Conservation (phyloP, 495 filamentous ascomycete species). For the Hypoxylon fragiforme region DNA sequence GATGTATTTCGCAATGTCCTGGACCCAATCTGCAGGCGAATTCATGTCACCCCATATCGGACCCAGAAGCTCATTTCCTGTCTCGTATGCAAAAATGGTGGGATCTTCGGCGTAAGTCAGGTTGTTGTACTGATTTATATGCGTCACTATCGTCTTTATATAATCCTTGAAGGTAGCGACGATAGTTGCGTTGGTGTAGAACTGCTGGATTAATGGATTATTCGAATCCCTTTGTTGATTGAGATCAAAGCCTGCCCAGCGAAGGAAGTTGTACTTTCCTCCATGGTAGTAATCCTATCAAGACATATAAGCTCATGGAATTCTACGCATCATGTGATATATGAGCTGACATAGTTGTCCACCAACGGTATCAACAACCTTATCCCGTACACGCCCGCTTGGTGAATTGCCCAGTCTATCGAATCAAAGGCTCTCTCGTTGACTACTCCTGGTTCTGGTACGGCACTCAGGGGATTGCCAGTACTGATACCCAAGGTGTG, state of each 20-base stretch:
- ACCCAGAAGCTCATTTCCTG: conserved; percentile 58
- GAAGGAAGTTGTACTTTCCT: conserved; percentile 60
- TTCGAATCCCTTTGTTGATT: conserved; percentile 37
- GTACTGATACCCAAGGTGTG: conserved; percentile 59
- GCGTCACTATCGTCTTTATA: conserved; percentile 52
- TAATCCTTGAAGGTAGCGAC: conserved; percentile 56
- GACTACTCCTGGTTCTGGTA: conserved; percentile 47
- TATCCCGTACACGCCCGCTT: conserved; percentile 55
- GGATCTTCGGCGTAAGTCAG: conserved; percentile 59
- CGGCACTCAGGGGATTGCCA: conserved; percentile 56
- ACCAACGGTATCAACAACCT: conserved; percentile 53
- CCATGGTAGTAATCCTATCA: conserved; percentile 61
- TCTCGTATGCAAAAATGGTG: conserved; percentile 60
- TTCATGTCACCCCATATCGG: conserved; percentile 54
- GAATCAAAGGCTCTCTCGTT: conserved; percentile 54
- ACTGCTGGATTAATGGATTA: conserved; percentile 51
- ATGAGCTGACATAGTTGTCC: conserved; percentile 47
- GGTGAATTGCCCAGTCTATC: conserved; percentile 59
- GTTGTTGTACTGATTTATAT: conserved; percentile 58
- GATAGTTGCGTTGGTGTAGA: conserved; percentile 56
- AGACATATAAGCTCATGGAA: conserved; percentile 16
- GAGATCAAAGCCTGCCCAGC: conserved; percentile 56
- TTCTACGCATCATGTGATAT: background rate
- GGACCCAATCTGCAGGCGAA: conserved; percentile 52
- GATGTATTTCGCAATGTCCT: conserved; percentile 51